Percentiles rank a stretch among this genome's conserved stretches.
Conservation (phyloP, 2,329 filamentous ascomycete genomes). For the Rugonectria rugulosa region DNA sequence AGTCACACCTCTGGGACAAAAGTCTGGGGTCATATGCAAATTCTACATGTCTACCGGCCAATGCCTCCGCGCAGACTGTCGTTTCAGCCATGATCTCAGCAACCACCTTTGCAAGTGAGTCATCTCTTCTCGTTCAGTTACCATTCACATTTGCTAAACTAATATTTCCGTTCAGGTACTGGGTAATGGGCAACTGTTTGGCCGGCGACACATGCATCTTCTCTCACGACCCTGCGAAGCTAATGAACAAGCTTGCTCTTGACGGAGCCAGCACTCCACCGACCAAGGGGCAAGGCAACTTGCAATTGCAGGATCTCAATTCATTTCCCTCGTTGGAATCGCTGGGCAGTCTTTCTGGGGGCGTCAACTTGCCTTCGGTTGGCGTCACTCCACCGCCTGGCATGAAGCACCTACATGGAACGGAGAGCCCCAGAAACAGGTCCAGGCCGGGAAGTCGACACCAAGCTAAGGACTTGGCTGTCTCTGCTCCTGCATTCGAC, state of each 20-base stretch:
- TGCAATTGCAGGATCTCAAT: constrained; percentile 84
- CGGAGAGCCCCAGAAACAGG: constrained; percentile 72
- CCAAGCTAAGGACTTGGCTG: constrained; percentile 65
- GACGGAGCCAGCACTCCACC: constrained; percentile 73
- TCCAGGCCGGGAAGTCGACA: constrained; percentile 87
- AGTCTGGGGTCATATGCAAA: constrained; percentile 92
- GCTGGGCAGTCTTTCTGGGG: constrained; percentile 60
- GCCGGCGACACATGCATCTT: constrained; percentile 95
- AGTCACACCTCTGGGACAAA: constrained; percentile 77
- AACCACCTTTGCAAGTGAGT: constrained; percentile 98
- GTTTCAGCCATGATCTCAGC: constrained; percentile 95
- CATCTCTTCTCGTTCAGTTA: constrained; percentile 1
- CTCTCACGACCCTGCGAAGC: constrained; percentile 89
- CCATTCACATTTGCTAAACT: constrained; percentile 16
- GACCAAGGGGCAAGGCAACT: constrained; percentile 67
- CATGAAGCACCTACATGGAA: constrained; percentile 67
- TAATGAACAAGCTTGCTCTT: constrained; percentile 82
- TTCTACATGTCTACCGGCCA: constrained; percentile 97
- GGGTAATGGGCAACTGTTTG: constrained; percentile 93
- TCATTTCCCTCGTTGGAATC: constrained; percentile 83
- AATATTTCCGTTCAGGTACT: constrained; percentile 70
- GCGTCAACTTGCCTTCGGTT: constrained; percentile 59
- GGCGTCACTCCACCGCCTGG: constrained; percentile 73
- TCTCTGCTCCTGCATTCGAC: constrained; percentile 79
- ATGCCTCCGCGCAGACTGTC: constrained; percentile 93